Percentiles rank a stretch among this genome's conserved stretches.
phyloP scores from a whole-genome alignment of 208 protist species.

The Wallacemonas sp. region DNA sequence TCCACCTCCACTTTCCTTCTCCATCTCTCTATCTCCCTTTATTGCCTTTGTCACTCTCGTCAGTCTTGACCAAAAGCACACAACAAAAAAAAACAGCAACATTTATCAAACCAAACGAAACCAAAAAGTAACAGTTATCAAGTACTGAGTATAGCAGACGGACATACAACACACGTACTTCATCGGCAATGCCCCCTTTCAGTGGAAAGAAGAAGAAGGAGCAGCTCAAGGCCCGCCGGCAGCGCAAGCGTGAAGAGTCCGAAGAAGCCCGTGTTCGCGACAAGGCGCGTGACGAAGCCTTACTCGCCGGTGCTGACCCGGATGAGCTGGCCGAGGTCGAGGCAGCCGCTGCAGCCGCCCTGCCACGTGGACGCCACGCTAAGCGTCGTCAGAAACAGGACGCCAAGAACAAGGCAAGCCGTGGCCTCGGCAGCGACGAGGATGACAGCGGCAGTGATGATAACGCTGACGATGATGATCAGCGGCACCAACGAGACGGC shows the following conservation, averaged over 20 bases:
- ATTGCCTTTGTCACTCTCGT: not conserved
- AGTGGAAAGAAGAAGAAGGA: constrained; percentile 93
- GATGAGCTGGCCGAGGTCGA: constrained; percentile 11
- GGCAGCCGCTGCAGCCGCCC: not conserved
- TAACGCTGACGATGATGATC: not conserved
- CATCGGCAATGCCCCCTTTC: constrained; percentile 72
- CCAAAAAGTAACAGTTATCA: too few relatives aligned
- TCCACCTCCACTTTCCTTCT: too few relatives aligned
- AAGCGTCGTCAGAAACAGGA: not conserved
- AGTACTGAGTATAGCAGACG: too few relatives aligned
- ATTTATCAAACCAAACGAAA: not conserved
- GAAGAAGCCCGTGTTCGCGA: constrained; percentile 8
- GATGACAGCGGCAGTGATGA: not conserved
- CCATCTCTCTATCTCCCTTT: constrained; percentile 1
- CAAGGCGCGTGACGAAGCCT: constrained; percentile 2
- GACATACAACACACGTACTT: too few relatives aligned
- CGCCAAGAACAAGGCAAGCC: not conserved
- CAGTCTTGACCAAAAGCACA: too few relatives aligned
- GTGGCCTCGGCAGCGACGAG: not conserved
- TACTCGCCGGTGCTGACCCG: not conserved
- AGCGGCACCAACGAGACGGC: not conserved
- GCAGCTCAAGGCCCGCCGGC: constrained; percentile 87
- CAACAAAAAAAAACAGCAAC: not conserved
- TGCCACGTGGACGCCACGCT: constrained; percentile 6
- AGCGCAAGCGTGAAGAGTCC: constrained; percentile 62